Evolutionary conservation across 192 early-diverging fungal genomes (phyloP).

Genomic region (Borealophlyctis nickersoniae): DNA sequence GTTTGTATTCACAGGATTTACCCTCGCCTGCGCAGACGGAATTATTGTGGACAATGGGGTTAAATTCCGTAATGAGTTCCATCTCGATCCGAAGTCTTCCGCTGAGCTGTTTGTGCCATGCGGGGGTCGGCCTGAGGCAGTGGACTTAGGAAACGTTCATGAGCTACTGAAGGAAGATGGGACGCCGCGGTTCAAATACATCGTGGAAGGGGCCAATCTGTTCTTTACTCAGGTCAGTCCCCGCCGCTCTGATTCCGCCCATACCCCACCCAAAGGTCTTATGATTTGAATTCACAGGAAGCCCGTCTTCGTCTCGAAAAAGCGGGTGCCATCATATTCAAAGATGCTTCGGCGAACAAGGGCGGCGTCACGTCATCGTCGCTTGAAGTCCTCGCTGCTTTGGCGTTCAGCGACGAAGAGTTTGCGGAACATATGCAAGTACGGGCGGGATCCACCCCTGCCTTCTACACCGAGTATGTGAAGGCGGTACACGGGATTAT

Average conservation of each 20-base stretch:
- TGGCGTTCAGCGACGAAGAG: slow-evolving; percentile 89
- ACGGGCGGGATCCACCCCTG: slow-evolving; percentile 68
- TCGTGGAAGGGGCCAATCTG: slow-evolving; percentile 98
- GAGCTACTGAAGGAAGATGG: slow-evolving; percentile 75
- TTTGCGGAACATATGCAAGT: slow-evolving; percentile 91
- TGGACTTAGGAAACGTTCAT: slow-evolving; percentile 88
- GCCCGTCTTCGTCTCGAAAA: slow-evolving; percentile 94
- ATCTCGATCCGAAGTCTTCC: slow-evolving; percentile 73
- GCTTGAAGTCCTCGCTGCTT: slow-evolving; percentile 93
- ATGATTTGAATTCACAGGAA: slow-evolving; percentile 50
- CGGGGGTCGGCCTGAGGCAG: slow-evolving; percentile 95
- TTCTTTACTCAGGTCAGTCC: slow-evolving; percentile 83
- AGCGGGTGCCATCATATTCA: slow-evolving; percentile 91
- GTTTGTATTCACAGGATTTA: slow-evolving; percentile 19
- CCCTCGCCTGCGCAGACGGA: slow-evolving; percentile 62
- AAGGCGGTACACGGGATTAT: slow-evolving; percentile 88
- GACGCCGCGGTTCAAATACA: slow-evolving; percentile 93
- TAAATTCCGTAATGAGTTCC: slow-evolving; percentile 97
- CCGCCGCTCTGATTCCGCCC: background rate
- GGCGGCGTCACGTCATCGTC: slow-evolving; percentile 98
- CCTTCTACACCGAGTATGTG: slow-evolving; percentile 92
- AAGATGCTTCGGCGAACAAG: slow-evolving; percentile 99
- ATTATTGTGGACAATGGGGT: slow-evolving; percentile 83
- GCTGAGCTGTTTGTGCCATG: slow-evolving; percentile 98
- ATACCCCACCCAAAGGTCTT: no score